Evolutionary conservation across 2,329 filamentous ascomycete species (phyloP), one percentile per base, ranked within the genome.

Genomic region (Cytospora piceicola): DNA sequence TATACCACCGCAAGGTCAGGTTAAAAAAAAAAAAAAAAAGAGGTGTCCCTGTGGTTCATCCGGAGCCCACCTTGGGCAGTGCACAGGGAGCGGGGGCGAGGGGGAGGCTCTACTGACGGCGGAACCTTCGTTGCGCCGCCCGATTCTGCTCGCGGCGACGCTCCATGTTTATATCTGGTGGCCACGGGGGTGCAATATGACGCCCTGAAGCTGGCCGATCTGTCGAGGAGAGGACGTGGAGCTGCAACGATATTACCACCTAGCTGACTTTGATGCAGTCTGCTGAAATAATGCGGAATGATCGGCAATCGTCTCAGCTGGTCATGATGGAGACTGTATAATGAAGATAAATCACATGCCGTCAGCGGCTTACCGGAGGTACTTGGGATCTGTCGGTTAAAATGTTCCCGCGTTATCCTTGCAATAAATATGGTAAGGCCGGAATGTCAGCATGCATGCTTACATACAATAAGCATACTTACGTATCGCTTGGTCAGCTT

Each of bases 91-190:
- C 15, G 8, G 24, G 32, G 24, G n/a, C n/a, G n/a, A 20, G 15
- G 27, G 29, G 53, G n/a, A n/a, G n/a, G n/a, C n/a, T n/a, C 34
- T 55, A 22, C 53, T 34, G 11, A 55, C 53, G 22, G 29, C 69
- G 68, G 54, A 71, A 71, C 49, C 68, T 65, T 36, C 68, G 69
- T 39, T 71, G 69, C 17, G 69, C 68, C 49, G 66, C 49, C 12
- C 69, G 69, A 61, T 70, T 70, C 58, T 69, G 68, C 30, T 53
- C 30, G 27, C 67, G 68, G 36, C 68, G 68, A 24, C 69, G 69
- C 58, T 64, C 64, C 20, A 20, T 42, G 39, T 42, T 17, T 17
- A 42, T n/a, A 4, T 15, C 6, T 42, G 12, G 14, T 36, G 14
- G 34, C 12, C 34, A 15, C 34, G 34, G 17, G 39, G 39, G 5